Base-by-base conservation (phyloP, 306 rosid genomes). In the Citrullus amarus region DNA sequence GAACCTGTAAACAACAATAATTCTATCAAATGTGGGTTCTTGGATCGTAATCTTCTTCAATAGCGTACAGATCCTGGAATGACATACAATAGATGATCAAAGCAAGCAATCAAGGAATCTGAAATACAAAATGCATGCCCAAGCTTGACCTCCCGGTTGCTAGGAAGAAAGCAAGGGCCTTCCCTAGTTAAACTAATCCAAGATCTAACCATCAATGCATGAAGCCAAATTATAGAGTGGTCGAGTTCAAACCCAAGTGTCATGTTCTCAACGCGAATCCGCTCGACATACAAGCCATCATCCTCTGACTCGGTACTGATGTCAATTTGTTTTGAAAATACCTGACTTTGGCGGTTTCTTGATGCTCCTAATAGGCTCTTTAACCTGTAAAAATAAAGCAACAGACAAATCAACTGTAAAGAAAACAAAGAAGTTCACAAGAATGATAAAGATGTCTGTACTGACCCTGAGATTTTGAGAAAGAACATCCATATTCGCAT, bases 11-110 rank as follows among this genome's bases (percentile, higher is more conserved):
- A 92, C 85, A 72, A 94, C 96, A 74, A 92, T 94, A n/a, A 94
- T 92, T 89, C 96, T 83, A 81, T 92, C 98, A 85, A 94, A 94
- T 62, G 98, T 94, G 12, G 98, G 98, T 87, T 94, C 98, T 86
- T 94, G 97, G 81, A 94, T 92, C 67, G 86, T 84, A 79, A 86
- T 92, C 87, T 87, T 87, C 86, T 88, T 79, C 80, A 88, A 63
- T 80, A 92, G 82, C 80, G 65, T 92, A 56, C 68, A 79, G 65
- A 86, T 51, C 78, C 98, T 92, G 88, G 48, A 50, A 46, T 80
- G 46, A 30, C 78, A 86, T 77, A 77, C 56, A 75, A 77, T 58
- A 84, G 83, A 86, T 63, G 73, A 75, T 53, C 82, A 76, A 22
- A 63, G 60, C 79, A 61, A 59, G 71, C n/a, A 57, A 59, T 58